Conservation (phyloP, 1,284 basidiomycete genomes). For the Sporisorium exsertum region DNA sequence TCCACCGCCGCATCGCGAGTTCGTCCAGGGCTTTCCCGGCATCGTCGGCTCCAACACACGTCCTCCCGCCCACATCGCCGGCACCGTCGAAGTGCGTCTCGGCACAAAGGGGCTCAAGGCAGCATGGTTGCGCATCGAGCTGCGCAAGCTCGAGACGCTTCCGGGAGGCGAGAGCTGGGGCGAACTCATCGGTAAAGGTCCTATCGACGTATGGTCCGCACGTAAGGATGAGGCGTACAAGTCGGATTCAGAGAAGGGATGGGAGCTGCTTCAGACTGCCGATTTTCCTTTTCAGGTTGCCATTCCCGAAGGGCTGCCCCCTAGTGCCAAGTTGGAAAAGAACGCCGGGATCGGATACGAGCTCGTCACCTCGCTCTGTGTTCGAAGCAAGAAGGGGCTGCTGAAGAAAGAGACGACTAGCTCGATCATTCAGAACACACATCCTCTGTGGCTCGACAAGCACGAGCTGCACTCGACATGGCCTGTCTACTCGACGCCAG, state of each 20-base stretch:
- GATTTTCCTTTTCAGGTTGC: conserved; percentile 60
- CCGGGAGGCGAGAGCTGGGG: conserved; percentile 66
- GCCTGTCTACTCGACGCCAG: conserved; percentile 61
- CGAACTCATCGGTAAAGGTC: conserved; percentile 65
- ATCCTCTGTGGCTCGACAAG: conserved; percentile 64
- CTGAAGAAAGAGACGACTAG: conserved; percentile 49
- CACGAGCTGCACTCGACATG: conserved; percentile 67
- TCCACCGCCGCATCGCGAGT: conserved; percentile 62
- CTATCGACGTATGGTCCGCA: conserved; percentile 65
- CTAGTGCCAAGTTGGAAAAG: conserved; percentile 64
- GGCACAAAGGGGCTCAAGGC: conserved; percentile 63
- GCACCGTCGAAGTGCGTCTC: conserved; percentile 60
- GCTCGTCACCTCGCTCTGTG: conserved; percentile 65
- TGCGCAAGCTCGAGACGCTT: conserved; percentile 65
- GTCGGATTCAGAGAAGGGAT: conserved; percentile 47
- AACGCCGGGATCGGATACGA: conserved; percentile 62
- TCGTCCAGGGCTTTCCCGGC: conserved; percentile 66
- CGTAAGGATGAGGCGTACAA: conserved; percentile 40
- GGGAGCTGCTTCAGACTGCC: conserved; percentile 55
- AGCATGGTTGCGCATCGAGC: conserved; percentile 66
- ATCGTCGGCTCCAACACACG: conserved; percentile 56
- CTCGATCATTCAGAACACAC: conserved; percentile 61
- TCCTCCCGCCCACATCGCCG: conserved; percentile 62
- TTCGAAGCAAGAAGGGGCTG: conserved; percentile 56
- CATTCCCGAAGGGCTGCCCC: conserved; percentile 65